These are phyloP conservation scores for Phytophthora citrophthora DNA, from an alignment of 352 stramenopile species.

Conservation along the genomic window DNA sequence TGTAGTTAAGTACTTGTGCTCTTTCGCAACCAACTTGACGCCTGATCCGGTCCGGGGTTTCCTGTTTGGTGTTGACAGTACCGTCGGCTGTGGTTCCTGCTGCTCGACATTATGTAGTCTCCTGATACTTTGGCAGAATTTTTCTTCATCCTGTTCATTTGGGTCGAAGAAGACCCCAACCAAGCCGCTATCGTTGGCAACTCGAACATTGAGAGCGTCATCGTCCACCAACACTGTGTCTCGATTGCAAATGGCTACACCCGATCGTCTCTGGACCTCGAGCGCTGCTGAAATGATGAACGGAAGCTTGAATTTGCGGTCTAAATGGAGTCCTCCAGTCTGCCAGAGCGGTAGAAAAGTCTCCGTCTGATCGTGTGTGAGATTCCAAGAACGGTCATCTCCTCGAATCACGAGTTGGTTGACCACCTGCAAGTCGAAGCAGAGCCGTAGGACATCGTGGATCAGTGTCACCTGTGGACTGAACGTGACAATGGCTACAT, in stretches of 20 bases:
- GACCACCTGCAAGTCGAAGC: constrained; percentile 47
- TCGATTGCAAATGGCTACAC: constrained; percentile 49
- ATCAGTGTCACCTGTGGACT: constrained; percentile 77
- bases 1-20: constrained; percentile 39
- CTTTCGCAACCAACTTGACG: constrained; percentile 45
- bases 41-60: constrained; percentile 17
- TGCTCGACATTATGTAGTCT: constrained; percentile 11
- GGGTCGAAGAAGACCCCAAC: constrained; percentile 77
- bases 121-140: constrained; percentile 56
- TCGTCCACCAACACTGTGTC: constrained; percentile 87
- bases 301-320: constrained; percentile 76
- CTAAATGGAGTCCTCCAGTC: constrained; percentile 53
- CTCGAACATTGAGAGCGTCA: constrained; percentile 74
- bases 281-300: constrained; percentile 78
- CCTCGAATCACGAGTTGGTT: constrained; percentile 62
- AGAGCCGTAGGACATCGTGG: constrained; percentile 57
- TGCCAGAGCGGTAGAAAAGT: constrained; percentile 68
- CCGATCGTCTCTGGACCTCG: constrained; percentile 34
- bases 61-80: constrained; percentile 31
- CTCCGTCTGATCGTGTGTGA: constrained; percentile 50
- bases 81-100: constrained; percentile 6
- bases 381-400: constrained; percentile 65
- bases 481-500: constrained; percentile 85
- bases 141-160: constrained; percentile 36
- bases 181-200: constrained; percentile 78